Evolutionary conservation across 306 rosid species (phyloP).

Genomic region (Medicago arabica): DNA sequence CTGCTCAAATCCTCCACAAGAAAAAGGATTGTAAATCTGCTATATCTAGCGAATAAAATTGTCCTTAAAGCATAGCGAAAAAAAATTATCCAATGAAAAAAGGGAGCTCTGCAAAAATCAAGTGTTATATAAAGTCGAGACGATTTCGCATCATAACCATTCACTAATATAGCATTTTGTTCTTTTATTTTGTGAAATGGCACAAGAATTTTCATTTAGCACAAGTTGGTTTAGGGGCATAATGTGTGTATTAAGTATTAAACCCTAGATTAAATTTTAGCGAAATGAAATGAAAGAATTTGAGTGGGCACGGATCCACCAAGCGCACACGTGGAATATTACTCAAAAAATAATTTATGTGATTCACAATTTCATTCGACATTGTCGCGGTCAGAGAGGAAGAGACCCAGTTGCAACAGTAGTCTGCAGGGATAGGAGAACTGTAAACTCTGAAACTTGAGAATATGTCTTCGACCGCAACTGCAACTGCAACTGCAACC

Average conservation of each 20-base stretch:
- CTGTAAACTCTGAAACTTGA: not conserved
- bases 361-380: conserved; percentile 13
- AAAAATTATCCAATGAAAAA: too few species aligned
- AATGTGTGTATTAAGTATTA: not conserved
- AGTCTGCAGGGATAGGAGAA: not conserved
- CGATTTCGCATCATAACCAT: too few species aligned
- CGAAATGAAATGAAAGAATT: not conserved
- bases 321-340: conserved; percentile 7
- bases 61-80: too few species aligned
- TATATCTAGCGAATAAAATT: too few species aligned
- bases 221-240: too few species aligned
- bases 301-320: conserved; percentile 13
- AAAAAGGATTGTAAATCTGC: too few species aligned
- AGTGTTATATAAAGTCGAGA: too few species aligned
- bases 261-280: conserved; percentile 4
- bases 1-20: too few species aligned
- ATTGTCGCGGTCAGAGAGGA: not conserved
- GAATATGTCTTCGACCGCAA: conserved; percentile 57
- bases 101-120: too few species aligned
- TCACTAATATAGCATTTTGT: too few species aligned
- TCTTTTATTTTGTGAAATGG: too few species aligned
- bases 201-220: too few species aligned
- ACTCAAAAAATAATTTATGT: not conserved
- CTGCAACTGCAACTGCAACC: conserved; percentile 31
- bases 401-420: not conserved